Conservation (phyloP, 1,284 basidiomycete genomes). For the Rhodotorula sp. region DNA sequence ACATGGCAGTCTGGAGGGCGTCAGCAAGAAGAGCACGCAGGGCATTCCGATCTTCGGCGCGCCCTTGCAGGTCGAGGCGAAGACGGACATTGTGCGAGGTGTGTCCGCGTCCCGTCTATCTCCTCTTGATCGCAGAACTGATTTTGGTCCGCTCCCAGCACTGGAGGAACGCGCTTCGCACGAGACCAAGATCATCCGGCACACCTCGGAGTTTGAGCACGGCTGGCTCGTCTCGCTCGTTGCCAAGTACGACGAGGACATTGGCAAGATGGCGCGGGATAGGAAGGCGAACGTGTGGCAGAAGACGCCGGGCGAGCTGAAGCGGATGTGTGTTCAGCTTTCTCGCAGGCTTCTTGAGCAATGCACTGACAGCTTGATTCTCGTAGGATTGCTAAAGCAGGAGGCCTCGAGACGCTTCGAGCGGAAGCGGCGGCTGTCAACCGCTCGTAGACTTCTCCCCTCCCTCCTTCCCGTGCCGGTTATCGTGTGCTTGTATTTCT, state of each 20-base stretch:
- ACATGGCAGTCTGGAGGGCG: conserved; percentile 34
- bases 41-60: conserved; percentile 36
- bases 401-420: conserved; percentile 29
- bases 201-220: conserved; percentile 67
- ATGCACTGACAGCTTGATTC: neutral
- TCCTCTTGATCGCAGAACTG: neutral
- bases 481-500: neutral
- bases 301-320: conserved; percentile 79
- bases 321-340: conserved; percentile 44
- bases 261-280: conserved; percentile 75
- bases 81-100: conserved; percentile 52
- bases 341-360: neutral
- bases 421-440: neutral
- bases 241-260: conserved; percentile 68
- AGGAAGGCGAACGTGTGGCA: conserved; percentile 77
- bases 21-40: conserved; percentile 25
- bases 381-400: conserved; percentile 36
- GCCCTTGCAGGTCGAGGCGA: conserved; percentile 32
- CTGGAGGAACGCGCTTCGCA: conserved; percentile 55
- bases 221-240: conserved; percentile 68
- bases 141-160: conserved; percentile 45
- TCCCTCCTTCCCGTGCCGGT: neutral
- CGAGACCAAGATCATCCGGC: conserved; percentile 57
- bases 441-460: neutral
- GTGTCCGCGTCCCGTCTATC: conserved; percentile 32